These are phyloP conservation scores for grape (Vitis vinifera) DNA, from an alignment of 164 flowering plant species.

Conservation along the genomic window ASM3070453v1 NC_081820.1:2271501-2272000, in stretches of 20 bases:
- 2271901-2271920: conserved; percentile 47
- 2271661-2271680: background rate
- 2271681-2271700: background rate
- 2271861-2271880: conserved; percentile 64
- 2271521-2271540: no score
- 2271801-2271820: conserved; percentile 52
- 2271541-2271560: no score
- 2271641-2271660: background rate
- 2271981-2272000: conserved; percentile 1
- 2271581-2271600: no score
- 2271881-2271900: conserved; percentile 51
- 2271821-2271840: conserved; percentile 70
- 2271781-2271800: conserved; percentile 58
- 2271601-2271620: no score
- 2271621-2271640: no score
- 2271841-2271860: conserved; percentile 48
- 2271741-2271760: conserved; percentile 48
- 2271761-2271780: conserved; percentile 42
- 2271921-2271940: conserved; percentile 53
- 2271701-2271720: conserved; percentile 41
- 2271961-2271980: conserved; percentile 61
- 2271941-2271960: conserved; percentile 67
- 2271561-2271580: no score
- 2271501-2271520: no score
- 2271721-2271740: conserved; percentile 34